A percentile compares a stretch with the other conserved stretches of the same genome.
phyloP scores from a whole-genome alignment of 2,329 filamentous ascomycete genomes.

The Pseudocercospora cruenta region DNA sequence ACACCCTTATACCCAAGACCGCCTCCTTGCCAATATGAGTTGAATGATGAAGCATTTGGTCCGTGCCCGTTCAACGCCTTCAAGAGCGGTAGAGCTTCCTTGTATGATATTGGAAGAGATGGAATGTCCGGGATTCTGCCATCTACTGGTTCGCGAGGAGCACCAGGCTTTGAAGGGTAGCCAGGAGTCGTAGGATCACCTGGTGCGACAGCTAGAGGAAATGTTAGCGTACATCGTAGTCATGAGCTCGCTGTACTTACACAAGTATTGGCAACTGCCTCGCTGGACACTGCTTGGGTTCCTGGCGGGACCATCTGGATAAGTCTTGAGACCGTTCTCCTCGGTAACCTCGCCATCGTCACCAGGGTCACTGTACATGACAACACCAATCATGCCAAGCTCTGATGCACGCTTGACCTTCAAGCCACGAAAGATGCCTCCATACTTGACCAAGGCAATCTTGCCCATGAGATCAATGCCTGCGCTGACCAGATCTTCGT shows the following conservation, averaged over 20 bases:
- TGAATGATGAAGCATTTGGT: constrained; percentile 74
- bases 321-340: constrained; percentile 75
- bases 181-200: constrained; percentile 89
- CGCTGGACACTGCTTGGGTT: constrained; percentile 88
- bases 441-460: constrained; percentile 85
- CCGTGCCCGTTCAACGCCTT: constrained; percentile 88
- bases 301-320: constrained; percentile 84
- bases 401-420: constrained; percentile 94
- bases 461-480: constrained; percentile 79
- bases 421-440: constrained; percentile 81
- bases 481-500: constrained; percentile 74
- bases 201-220: constrained; percentile 55
- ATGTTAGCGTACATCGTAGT: not conserved
- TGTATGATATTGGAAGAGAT: constrained; percentile 87
- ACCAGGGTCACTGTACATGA: constrained; percentile 87
- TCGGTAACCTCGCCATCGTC: constrained; percentile 84
- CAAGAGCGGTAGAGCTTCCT: constrained; percentile 83
- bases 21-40: constrained; percentile 66
- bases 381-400: constrained; percentile 80
- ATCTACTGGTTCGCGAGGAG: constrained; percentile 71
- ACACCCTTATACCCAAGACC: constrained; percentile 80
- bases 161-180: constrained; percentile 90
- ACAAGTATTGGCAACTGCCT: constrained; percentile 72
- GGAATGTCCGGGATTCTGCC: constrained; percentile 79
- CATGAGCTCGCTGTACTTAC: constrained; percentile 35